Percentiles rank a stretch among this genome's conserved stretches.
Conservation (phyloP, 2,329 filamentous ascomycete species). For the Aspergillus phoenicis region DNA sequence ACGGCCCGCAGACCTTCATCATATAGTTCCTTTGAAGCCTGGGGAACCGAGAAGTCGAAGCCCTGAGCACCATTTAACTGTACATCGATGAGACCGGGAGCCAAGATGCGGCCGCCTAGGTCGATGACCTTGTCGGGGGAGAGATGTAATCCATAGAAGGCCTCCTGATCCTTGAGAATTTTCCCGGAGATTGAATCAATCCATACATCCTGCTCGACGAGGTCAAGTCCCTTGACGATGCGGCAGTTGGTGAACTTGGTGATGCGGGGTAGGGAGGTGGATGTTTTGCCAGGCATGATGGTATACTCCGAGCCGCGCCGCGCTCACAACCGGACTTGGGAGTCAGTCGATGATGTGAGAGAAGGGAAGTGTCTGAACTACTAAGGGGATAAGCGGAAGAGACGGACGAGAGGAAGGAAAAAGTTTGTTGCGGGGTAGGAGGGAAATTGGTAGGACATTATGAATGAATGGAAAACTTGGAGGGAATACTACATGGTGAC, state of each 20-base stretch:
- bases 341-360: slow-evolving; percentile 28
- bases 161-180: slow-evolving; percentile 70
- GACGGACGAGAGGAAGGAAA: slow-evolving; percentile 14
- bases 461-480: background rate
- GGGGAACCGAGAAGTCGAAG: slow-evolving; percentile 86
- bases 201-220: slow-evolving; percentile 84
- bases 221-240: slow-evolving; percentile 66
- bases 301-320: background rate
- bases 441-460: background rate
- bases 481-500: slow-evolving; percentile 12
- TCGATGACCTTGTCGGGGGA: slow-evolving; percentile 74
- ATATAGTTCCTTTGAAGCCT: slow-evolving; percentile 66
- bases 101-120: slow-evolving; percentile 78
- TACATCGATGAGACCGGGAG: slow-evolving; percentile 84
- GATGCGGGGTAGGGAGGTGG: slow-evolving; percentile 53
- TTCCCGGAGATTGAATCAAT: slow-evolving; percentile 79
- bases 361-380: slow-evolving; percentile 5
- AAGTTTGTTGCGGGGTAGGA: background rate
- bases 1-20: slow-evolving; percentile 70
- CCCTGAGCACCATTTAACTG: slow-evolving; percentile 92
- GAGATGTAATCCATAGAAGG: slow-evolving; percentile 53
- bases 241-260: slow-evolving; percentile 90
- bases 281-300: slow-evolving; percentile 41
- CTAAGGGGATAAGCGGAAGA: slow-evolving; percentile 25
- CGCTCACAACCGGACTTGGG: no score